These are phyloP conservation scores for Fusarium sp. DNA, from an alignment of 2,329 filamentous ascomycete species.

Conservation along the genomic window DNA sequence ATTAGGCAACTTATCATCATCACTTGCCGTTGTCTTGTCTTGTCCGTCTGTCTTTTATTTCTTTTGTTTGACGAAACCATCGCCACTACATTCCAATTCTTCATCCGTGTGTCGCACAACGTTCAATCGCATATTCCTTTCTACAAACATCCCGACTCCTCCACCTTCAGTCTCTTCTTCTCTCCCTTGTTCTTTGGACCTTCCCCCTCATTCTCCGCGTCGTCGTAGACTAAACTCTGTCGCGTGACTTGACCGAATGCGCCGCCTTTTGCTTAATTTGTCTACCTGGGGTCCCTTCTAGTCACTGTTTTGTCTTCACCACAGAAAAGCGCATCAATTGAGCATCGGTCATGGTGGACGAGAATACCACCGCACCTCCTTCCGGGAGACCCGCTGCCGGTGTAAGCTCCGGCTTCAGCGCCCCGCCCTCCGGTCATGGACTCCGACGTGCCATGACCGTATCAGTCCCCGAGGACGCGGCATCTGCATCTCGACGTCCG, in stretches of 20 bases:
- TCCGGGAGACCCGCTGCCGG: slow-evolving; percentile 46
- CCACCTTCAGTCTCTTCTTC: neutral
- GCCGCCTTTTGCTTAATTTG: slow-evolving; percentile 2
- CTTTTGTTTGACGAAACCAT: slow-evolving; percentile 18
- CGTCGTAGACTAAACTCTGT: slow-evolving; percentile 17
- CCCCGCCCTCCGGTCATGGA: slow-evolving; percentile 49
- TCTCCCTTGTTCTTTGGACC: neutral
- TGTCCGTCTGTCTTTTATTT: neutral
- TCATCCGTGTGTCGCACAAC: slow-evolving; percentile 29
- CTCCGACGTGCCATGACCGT: slow-evolving; percentile 57
- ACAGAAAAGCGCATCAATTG: slow-evolving; percentile 10
- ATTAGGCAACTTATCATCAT: slow-evolving; percentile 6
- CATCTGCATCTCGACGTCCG: slow-evolving; percentile 24
- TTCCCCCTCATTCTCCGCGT: slow-evolving; percentile 1
- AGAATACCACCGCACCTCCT: slow-evolving; percentile 28
- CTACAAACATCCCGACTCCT: neutral
- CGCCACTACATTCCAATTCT: slow-evolving; percentile 36
- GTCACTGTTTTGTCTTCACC: neutral
- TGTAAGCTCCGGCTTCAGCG: slow-evolving; percentile 35
- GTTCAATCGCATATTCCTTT: neutral
- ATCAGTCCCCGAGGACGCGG: slow-evolving; percentile 45
- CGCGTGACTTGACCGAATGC: slow-evolving; percentile 34
- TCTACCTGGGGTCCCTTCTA: neutral
- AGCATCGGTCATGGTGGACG: slow-evolving; percentile 31
- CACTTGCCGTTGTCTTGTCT: neutral